A percentile compares a stretch with the other conserved stretches of the same genome.
Conservation (phyloP, 306 rosid genomes). For the Vigna angularis region DNA sequence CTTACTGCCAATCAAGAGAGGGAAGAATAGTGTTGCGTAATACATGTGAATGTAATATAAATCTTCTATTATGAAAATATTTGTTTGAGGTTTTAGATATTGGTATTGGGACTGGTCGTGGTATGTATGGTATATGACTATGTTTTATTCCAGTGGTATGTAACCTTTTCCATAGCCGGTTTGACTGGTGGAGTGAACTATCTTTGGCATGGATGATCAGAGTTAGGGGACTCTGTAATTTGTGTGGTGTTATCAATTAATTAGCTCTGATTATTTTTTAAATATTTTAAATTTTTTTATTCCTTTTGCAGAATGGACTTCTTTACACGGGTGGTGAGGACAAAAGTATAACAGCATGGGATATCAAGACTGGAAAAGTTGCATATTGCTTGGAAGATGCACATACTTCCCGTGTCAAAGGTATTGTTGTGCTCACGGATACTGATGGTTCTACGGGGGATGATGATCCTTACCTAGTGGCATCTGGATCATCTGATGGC, state of each 20-base stretch:
- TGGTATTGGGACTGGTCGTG: neutral
- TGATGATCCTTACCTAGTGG: slow-evolving; percentile 75
- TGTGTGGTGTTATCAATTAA: neutral
- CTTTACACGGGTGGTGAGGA: slow-evolving; percentile 90
- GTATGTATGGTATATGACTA: too few species aligned
- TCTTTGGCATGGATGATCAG: neutral
- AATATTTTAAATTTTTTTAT: slow-evolving; percentile 2
- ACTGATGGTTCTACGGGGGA: slow-evolving; percentile 51
- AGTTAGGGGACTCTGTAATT: neutral
- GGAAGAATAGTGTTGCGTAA: neutral
- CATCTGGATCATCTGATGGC: slow-evolving; percentile 93
- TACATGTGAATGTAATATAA: slow-evolving; percentile 7
- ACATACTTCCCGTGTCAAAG: slow-evolving; percentile 81
- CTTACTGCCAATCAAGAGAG: neutral
- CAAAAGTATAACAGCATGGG: slow-evolving; percentile 80
- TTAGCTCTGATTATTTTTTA: slow-evolving; percentile 2
- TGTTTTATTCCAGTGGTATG: neutral
- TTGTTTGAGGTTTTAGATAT: slow-evolving; percentile 7
- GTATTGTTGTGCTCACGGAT: slow-evolving; percentile 68
- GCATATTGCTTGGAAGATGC: slow-evolving; percentile 83
- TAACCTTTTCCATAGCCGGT: neutral
- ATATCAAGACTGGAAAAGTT: slow-evolving; percentile 73
- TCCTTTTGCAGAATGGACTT: slow-evolving; percentile 70
- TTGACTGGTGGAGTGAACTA: neutral
- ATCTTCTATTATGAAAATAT: slow-evolving; percentile 9